Base-by-base conservation (phyloP, 2,329 filamentous ascomycete genomes). In the Nakataea oryzae region DNA sequence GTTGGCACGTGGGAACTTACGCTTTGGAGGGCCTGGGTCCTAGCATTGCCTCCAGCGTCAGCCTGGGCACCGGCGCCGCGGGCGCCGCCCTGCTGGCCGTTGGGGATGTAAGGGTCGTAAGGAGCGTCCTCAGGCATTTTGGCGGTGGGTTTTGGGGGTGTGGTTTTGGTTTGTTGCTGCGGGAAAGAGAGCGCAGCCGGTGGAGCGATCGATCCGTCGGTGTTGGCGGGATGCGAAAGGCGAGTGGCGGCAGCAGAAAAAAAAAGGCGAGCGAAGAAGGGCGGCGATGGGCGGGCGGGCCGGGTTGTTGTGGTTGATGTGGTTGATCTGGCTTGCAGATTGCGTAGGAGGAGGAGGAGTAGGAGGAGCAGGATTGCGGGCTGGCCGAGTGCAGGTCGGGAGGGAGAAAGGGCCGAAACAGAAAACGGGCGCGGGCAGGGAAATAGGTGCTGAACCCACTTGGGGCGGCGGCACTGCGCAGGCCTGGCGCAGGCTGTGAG, bases 41-140 rank as follows among this genome's bases (percentile, higher is more conserved):
- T 76, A 64, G 75, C 74, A 73, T 76, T 83, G 67, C 72, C 34
- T 4, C 58, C 76, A 71, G 68, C 72, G 65, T 70, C 76, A 74
- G 77, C 74, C 68, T 75, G 74, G 68, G 72, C 69, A 63, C 75
- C 74, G 69, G 70, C 58, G 27, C 58, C 32, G 24, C 57, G 32
- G 29, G 58, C 58, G 58, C 58, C 58, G 61, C 68, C 75, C 65
- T 77, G 75, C 75, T 82, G 81, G 76, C 86, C 86, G 73, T 84
- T 85, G 72, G 91, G 91, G 75, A 93, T 93, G 79, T 95, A 96
- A 66, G 91, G 91, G 78, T 96, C 91, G 77, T 96, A 96, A 68
- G 90, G 90, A 73, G 81, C 77, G 63, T 83, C 79, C 68, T 76
- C 77, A 68, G 82, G 76, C 82, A 85, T 85, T 69, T 65, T 78